A percentile compares a stretch with the other conserved stretches of the same genome.
Evolutionary conservation across 2,329 filamentous ascomycete species (phyloP).

Genomic region (Stagonosporopsis tanaceti): DNA sequence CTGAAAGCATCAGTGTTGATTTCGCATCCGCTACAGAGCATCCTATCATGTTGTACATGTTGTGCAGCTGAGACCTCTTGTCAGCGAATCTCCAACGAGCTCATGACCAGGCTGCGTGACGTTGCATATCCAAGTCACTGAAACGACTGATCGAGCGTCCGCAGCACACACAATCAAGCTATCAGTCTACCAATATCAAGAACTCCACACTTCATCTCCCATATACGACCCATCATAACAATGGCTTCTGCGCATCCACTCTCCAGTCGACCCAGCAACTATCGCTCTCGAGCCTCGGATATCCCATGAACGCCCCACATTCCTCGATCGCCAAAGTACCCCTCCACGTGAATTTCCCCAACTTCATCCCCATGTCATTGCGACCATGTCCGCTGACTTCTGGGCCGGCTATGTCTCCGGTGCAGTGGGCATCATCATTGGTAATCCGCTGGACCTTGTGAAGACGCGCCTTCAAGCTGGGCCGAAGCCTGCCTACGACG

Average conservation of each 20-base stretch:
- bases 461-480: constrained; percentile 83
- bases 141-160: not conserved
- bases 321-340: constrained; percentile 21
- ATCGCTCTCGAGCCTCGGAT: constrained; percentile 28
- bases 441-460: constrained; percentile 82
- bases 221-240: constrained; percentile 8
- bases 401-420: constrained; percentile 93
- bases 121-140: not conserved
- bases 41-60: not conserved
- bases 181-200: not conserved
- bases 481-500: constrained; percentile 17
- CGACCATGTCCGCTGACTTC: constrained; percentile 82
- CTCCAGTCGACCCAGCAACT: constrained; percentile 18
- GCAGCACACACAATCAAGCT: not conserved
- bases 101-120: not conserved
- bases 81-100: not conserved
- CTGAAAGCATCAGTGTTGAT: not conserved
- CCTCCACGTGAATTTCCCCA: constrained; percentile 19
- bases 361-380: constrained; percentile 13
- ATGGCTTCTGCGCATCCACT: constrained; percentile 9
- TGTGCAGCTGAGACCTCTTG: not conserved
- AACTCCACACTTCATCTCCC: not conserved
- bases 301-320: constrained; percentile 19
- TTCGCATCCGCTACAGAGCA: not conserved
- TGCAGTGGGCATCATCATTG: constrained; percentile 83